phyloP scores from a whole-genome alignment of 1,139 yeast species.

The Sugiyamaella pinicola region DNA sequence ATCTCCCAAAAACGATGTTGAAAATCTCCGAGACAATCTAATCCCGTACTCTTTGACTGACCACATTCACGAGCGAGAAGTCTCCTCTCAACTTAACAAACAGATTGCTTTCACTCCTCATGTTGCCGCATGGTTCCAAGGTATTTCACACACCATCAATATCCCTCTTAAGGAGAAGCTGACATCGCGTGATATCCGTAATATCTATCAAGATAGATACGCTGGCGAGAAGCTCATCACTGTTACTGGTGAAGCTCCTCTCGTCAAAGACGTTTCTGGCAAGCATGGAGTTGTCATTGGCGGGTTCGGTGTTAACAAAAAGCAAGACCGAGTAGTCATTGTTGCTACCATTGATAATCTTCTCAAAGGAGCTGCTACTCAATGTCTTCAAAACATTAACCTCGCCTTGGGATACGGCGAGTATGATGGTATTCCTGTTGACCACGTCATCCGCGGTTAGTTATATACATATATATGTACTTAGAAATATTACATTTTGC shows the following conservation, averaged over 20 bases:
- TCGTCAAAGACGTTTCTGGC: conserved; percentile 87
- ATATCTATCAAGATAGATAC: conserved; percentile 84
- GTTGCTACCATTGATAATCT: conserved; percentile 95
- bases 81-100: conserved; percentile 74
- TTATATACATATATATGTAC: not conserved
- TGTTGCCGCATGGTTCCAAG: conserved; percentile 99
- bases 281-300: conserved; percentile 95
- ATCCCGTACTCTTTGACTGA: conserved; percentile 96
- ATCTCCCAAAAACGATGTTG: conserved; percentile 87
- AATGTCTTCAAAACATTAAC: conserved; percentile 93
- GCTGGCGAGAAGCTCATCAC: conserved; percentile 84
- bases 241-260: conserved; percentile 86
- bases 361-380: conserved; percentile 98
- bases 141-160: conserved; percentile 87
- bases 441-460: conserved; percentile 34
- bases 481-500: conserved; percentile 6
- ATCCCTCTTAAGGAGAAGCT: conserved; percentile 79
- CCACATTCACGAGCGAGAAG: conserved; percentile 94
- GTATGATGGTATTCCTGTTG: conserved; percentile 84
- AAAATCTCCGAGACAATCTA: conserved; percentile 72
- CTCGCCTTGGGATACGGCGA: conserved; percentile 88
- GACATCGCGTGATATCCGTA: conserved; percentile 79
- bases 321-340: conserved; percentile 86
- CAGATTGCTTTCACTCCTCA: conserved; percentile 93
- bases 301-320: conserved; percentile 89